Evolutionary conservation across 1,139 yeast species (phyloP).

Genomic region (Yamadazyma dendronema): DNA sequence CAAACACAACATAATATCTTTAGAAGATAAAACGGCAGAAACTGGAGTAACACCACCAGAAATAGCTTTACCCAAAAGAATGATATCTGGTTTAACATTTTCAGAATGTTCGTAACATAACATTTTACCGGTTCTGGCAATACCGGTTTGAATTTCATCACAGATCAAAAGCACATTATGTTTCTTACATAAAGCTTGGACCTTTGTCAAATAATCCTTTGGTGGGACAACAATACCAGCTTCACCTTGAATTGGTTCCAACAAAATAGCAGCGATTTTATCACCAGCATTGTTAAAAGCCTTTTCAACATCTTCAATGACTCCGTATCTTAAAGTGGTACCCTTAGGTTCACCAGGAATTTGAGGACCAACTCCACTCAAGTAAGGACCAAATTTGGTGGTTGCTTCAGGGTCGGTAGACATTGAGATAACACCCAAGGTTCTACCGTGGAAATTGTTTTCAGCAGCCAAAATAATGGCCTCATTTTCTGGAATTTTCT

Average conservation of each 20-base stretch:
- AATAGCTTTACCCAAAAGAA: constrained; percentile 89
- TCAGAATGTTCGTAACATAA: constrained; percentile 85
- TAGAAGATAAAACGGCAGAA: constrained; percentile 84
- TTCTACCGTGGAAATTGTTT: constrained; percentile 94
- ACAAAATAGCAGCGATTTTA: constrained; percentile 83
- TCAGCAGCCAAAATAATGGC: constrained; percentile 87
- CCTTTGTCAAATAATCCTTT: constrained; percentile 69
- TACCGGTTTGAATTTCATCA: constrained; percentile 97
- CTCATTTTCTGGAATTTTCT: constrained; percentile 77
- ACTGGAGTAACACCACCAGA: constrained; percentile 96
- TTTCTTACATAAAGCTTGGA: constrained; percentile 72
- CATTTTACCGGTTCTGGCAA: constrained; percentile 95
- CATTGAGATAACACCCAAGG: constrained; percentile 93
- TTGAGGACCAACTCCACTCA: constrained; percentile 77
- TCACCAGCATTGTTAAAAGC: constrained; percentile 86
- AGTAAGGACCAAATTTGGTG: constrained; percentile 85
- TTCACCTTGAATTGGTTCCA: constrained; percentile 98
- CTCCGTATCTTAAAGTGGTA: constrained; percentile 68
- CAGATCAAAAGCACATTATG: constrained; percentile 86
- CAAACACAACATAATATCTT: constrained; percentile 83
- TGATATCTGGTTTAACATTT: constrained; percentile 80
- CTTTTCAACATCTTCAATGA: constrained; percentile 79
- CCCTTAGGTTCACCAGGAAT: constrained; percentile 62
- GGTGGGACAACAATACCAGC: constrained; percentile 98
- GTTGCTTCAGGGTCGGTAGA: constrained; percentile 95